Percentiles rank a stretch among this genome's conserved stretches.
These are phyloP conservation scores for Trichoderma gamsii DNA, from an alignment of 495 filamentous ascomycete genomes.

Conservation along the genomic window DNA sequence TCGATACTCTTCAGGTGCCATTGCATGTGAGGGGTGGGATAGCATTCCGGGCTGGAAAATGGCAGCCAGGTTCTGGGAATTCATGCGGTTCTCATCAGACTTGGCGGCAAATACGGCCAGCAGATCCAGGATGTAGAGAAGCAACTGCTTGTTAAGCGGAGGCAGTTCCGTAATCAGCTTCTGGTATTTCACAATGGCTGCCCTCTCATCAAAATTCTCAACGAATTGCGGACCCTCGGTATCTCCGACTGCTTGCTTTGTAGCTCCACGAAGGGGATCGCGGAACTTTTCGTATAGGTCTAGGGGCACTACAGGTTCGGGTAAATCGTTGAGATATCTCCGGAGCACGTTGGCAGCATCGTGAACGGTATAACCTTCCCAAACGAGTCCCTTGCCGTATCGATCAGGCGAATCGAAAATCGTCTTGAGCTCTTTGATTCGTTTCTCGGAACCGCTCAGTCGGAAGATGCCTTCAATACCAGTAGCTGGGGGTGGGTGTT, in stretches of 20 bases:
- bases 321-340: slow-evolving; percentile 89
- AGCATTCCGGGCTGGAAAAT: slow-evolving; percentile 98
- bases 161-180: slow-evolving; percentile 86
- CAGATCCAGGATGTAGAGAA: slow-evolving; percentile 96
- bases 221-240: slow-evolving; percentile 48
- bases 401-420: slow-evolving; percentile 92
- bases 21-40: slow-evolving; percentile 88
- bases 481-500: slow-evolving; percentile 56
- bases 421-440: slow-evolving; percentile 91
- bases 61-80: slow-evolving; percentile 85
- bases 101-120: slow-evolving; percentile 97
- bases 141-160: slow-evolving; percentile 85
- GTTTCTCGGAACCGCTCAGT: slow-evolving; percentile 90
- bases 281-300: slow-evolving; percentile 91
- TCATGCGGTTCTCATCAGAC: slow-evolving; percentile 95
- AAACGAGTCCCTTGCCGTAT: slow-evolving; percentile 94
- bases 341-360: slow-evolving; percentile 96
- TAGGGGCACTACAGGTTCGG: slow-evolving; percentile 90
- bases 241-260: slow-evolving; percentile 63
- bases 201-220: slow-evolving; percentile 65
- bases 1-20: slow-evolving; percentile 88
- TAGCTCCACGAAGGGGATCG: slow-evolving; percentile 72
- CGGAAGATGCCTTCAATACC: slow-evolving; percentile 97
- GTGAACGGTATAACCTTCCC: slow-evolving; percentile 97
- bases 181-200: slow-evolving; percentile 79